Base-by-base conservation (phyloP, 768 basidiomycete genomes). In the Collybia sp. region DNA sequence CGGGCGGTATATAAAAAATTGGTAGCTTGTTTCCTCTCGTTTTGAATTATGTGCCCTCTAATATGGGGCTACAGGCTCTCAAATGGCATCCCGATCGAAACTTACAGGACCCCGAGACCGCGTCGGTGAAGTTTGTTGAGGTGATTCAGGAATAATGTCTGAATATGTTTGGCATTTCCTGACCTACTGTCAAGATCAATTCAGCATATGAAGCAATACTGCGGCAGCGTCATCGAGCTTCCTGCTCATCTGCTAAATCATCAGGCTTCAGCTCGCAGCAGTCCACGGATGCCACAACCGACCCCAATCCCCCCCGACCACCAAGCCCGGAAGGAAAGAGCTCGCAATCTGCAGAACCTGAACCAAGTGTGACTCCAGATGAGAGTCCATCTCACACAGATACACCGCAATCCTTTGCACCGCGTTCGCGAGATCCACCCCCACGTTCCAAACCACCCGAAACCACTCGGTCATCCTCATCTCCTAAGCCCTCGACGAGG, bases 81-180 rank as follows among this genome's bases (percentile, higher is more conserved):
- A 70, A 70, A 55, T 83, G 81, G 77, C 78, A 79, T 44, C 78
- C 78, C 34, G 77, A 79, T 56, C 75, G 77, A 41, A 73, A 76
- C 52, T 49, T 63, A 30, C 59, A 64, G 10, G 67, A 70, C 37
- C 75, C 74, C 52, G 71, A 77, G 47, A 59, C 56, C 18, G 73
- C 76, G 3, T 72, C 74, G 42, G 64, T 69, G 51, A 70, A 67
- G 55, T 79, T 79, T 55, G 68, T 79, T 44, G 68, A 79, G 60
- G 77, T 78, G 51, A 41, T 25, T 25, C 25, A 25, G 25, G 25
- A 25, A 25, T 25, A 25, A 25, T 25, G 25, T 25, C n/a, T n/a
- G 42, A 44, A 30, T 36, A 5, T 32, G 44, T n/a, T n/a, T n/a
- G 34, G 25, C 11, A 44, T 31, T 16, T 49, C 30, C 15, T 16